Percentiles rank a stretch among this genome's conserved stretches.
These are phyloP conservation scores for Suhomyces atakaporum DNA, from an alignment of 1,139 yeast genomes.

Conservation along the genomic window DNA sequence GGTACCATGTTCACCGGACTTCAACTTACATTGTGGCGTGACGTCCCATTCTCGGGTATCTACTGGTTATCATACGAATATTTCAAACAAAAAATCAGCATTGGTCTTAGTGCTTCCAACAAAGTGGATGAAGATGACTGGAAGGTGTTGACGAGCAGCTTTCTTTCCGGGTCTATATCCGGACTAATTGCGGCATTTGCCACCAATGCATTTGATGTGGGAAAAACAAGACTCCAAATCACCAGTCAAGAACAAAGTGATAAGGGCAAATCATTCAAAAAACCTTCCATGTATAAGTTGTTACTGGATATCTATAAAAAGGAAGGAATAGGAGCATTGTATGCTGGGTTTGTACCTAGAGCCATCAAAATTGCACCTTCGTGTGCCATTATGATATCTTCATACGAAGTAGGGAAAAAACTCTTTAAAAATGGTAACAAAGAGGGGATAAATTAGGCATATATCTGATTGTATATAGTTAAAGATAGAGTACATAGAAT, in stretches of 20 bases:
- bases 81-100: slow-evolving; percentile 31
- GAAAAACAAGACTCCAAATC: slow-evolving; percentile 90
- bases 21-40: slow-evolving; percentile 89
- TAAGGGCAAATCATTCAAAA: slow-evolving; percentile 22
- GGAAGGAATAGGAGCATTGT: slow-evolving; percentile 80
- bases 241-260: slow-evolving; percentile 26
- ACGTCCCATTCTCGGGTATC: slow-evolving; percentile 93
- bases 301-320: slow-evolving; percentile 59
- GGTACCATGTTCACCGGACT: slow-evolving; percentile 79
- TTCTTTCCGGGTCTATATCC: slow-evolving; percentile 79
- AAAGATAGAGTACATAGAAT: neutral
- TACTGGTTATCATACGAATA: slow-evolving; percentile 88
- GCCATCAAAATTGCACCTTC: slow-evolving; percentile 92
- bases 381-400: slow-evolving; percentile 97
- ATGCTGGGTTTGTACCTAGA: slow-evolving; percentile 84
- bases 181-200: slow-evolving; percentile 84
- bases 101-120: slow-evolving; percentile 29
- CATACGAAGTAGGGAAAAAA: slow-evolving; percentile 86
- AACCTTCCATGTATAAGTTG: slow-evolving; percentile 62
- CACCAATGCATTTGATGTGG: slow-evolving; percentile 97
- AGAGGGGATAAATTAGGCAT: slow-evolving; percentile 1
- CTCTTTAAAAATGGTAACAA: slow-evolving; percentile 42
- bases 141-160: slow-evolving; percentile 69
- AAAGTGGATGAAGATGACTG: slow-evolving; percentile 35
- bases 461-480: neutral